These are phyloP conservation scores for Pleurotus pulmonarius DNA, from an alignment of 768 basidiomycete genomes.

Conservation along the genomic window DNA sequence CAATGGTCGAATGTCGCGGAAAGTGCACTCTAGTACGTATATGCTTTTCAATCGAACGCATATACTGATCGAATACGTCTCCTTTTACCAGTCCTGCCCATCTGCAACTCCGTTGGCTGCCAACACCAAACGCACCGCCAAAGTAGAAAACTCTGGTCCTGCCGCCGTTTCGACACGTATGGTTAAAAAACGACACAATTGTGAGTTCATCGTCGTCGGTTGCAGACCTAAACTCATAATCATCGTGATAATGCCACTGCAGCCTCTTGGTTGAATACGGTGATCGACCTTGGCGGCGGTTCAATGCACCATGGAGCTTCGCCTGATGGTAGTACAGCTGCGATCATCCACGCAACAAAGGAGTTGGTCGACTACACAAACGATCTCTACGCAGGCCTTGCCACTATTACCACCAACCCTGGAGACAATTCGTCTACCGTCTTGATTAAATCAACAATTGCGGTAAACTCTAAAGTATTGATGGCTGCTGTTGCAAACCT, in stretches of 20 bases:
- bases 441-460: neutral
- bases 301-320: neutral
- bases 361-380: conserved; percentile 1
- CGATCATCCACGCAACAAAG: neutral
- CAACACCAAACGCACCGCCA: no score
- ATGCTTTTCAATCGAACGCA: neutral
- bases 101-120: neutral
- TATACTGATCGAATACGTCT: neutral
- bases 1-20: conserved; percentile 4
- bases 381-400: neutral
- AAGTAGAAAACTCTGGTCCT: no score
- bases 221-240: no score
- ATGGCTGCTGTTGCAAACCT: neutral
- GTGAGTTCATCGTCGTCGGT: no score
- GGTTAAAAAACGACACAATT: no score
- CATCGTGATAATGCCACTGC: no score
- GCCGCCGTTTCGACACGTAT: no score
- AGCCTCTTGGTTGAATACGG: neutral
- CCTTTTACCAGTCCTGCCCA: neutral
- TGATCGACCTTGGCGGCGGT: neutral
- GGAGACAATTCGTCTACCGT: neutral
- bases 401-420: neutral
- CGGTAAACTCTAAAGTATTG: neutral
- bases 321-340: neutral
- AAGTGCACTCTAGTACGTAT: neutral